These are phyloP conservation scores for Anastatica hierochuntica DNA, from an alignment of 345 rosid species.

Conservation along the genomic window DNA sequence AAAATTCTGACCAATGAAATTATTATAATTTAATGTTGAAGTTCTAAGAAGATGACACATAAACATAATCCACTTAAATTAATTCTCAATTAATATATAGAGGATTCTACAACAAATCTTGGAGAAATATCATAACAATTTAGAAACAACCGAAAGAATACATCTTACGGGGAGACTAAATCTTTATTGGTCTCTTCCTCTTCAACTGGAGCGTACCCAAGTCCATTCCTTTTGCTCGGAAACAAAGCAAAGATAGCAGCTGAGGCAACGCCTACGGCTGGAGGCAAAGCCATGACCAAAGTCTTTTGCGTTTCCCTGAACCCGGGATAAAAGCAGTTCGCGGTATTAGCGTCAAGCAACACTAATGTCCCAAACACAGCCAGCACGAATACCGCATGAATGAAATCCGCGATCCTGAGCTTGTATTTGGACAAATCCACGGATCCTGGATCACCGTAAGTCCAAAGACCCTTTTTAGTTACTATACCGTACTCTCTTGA, in stretches of 20 bases:
- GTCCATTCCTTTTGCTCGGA: constrained; percentile 67
- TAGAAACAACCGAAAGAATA: no score
- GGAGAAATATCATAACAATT: no score
- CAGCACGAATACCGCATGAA: constrained; percentile 45
- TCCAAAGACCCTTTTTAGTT: constrained; percentile 56
- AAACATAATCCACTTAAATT: no score
- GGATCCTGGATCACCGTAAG: constrained; percentile 25
- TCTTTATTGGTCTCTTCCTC: constrained; percentile 16
- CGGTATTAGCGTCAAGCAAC: constrained; percentile 50
- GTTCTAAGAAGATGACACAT: no score
- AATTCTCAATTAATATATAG: no score
- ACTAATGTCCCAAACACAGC: constrained; percentile 47
- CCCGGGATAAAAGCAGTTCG: constrained; percentile 53
- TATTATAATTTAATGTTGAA: no score
- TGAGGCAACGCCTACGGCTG: constrained; percentile 44
- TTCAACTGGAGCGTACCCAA: constrained; percentile 54
- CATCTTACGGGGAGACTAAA: background rate
- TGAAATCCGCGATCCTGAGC: constrained; percentile 50
- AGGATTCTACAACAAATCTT: no score
- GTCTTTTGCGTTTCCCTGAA: constrained; percentile 40
- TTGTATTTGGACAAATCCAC: constrained; percentile 41
- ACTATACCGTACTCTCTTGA: constrained; percentile 48
- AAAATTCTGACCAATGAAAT: no score
- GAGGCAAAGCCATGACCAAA: constrained; percentile 55
- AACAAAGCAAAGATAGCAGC: constrained; percentile 45